Evolutionary conservation across 2,329 filamentous ascomycete genomes (phyloP).

Genomic region (Thelonectria rubi): DNA sequence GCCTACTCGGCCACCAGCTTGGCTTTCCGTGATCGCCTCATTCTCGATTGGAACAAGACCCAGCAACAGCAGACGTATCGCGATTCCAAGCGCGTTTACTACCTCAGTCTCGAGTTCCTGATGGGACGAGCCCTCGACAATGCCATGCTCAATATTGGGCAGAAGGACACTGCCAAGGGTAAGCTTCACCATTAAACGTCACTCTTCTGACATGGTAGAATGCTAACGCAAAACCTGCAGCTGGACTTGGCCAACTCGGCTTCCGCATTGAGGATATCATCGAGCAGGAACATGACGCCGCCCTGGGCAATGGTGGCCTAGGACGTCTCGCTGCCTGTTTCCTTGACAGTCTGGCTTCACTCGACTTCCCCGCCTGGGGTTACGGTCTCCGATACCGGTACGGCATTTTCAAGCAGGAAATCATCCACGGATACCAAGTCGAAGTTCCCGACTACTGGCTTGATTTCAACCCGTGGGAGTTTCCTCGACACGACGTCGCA

Average conservation of each 20-base stretch:
- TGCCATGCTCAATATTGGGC: conserved; percentile 94
- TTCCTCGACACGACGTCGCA: conserved; percentile 92
- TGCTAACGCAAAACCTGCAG: conserved; percentile 55
- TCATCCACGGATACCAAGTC: conserved; percentile 96
- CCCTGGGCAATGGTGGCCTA: conserved; percentile 93
- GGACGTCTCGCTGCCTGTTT: conserved; percentile 96
- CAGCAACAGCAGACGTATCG: conserved; percentile 93
- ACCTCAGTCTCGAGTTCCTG: conserved; percentile 95
- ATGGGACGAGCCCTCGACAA: conserved; percentile 98
- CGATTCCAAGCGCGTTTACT: conserved; percentile 95
- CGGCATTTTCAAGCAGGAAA: conserved; percentile 99
- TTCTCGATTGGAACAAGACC: conserved; percentile 97
- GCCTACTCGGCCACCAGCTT: conserved; percentile 91
- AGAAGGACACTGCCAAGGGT: conserved; percentile 87
- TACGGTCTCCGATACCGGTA: conserved; percentile 96
- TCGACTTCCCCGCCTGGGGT: conserved; percentile 97
- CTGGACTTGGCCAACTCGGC: conserved; percentile 86
- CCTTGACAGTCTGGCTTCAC: conserved; percentile 91
- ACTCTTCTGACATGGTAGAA: conserved; percentile 10
- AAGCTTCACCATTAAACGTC: conserved; percentile 40
- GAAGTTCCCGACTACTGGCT: conserved; percentile 99
- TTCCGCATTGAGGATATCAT: conserved; percentile 98
- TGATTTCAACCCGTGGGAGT: conserved; percentile 99
- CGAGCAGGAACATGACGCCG: conserved; percentile 93
- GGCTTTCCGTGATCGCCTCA: conserved; percentile 90